Percentiles rank a stretch among this genome's conserved stretches.
Evolutionary conservation across 805 yeast species (phyloP).

Genomic region (Suhomyces vadensis): DNA sequence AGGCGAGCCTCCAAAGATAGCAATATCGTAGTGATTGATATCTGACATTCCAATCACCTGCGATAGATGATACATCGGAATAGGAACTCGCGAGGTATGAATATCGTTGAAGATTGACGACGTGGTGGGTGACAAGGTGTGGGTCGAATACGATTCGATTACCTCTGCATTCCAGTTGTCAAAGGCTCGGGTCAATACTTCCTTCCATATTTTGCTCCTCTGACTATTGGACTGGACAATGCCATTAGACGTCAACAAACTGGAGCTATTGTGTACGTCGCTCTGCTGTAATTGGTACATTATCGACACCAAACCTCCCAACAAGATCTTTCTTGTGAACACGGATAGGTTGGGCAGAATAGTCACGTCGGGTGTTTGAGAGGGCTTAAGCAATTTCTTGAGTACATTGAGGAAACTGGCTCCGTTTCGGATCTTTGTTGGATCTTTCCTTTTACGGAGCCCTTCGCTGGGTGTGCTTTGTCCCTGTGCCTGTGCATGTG

Average conservation of each 20-base stretch:
- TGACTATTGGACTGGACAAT: conserved; percentile 15
- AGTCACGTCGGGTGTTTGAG: conserved; percentile 27
- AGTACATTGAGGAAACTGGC: conserved; percentile 53
- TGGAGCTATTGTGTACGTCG: conserved; percentile 57
- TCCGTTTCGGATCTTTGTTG: conserved; percentile 13
- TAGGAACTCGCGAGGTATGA: conserved; percentile 13
- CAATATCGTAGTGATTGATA: conserved; percentile 74
- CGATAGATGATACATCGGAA: conserved; percentile 70
- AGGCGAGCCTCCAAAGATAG: conserved; percentile 80
- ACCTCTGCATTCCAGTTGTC: conserved; percentile 65
- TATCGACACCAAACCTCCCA: conserved; percentile 67
- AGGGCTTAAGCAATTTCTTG: conserved; percentile 57
- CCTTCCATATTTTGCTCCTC: conserved; percentile 63
- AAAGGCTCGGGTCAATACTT: conserved; percentile 64
- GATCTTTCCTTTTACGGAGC: conserved; percentile 7
- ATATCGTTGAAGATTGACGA: conserved; percentile 16
- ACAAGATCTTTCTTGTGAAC: conserved; percentile 65
- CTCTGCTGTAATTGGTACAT: conserved; percentile 74
- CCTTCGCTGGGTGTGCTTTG: not conserved
- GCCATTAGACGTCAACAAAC: conserved; percentile 25
- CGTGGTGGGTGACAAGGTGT: conserved; percentile 8
- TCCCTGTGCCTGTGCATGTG: not conserved
- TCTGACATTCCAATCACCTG: conserved; percentile 63
- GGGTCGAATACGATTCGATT: conserved; percentile 23
- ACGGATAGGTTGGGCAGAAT: conserved; percentile 26